Percentiles rank a stretch among this genome's conserved stretches.
phyloP scores from a whole-genome alignment of 371 early-diverging fungal genomes.

The Nematocida sp. region DNA sequence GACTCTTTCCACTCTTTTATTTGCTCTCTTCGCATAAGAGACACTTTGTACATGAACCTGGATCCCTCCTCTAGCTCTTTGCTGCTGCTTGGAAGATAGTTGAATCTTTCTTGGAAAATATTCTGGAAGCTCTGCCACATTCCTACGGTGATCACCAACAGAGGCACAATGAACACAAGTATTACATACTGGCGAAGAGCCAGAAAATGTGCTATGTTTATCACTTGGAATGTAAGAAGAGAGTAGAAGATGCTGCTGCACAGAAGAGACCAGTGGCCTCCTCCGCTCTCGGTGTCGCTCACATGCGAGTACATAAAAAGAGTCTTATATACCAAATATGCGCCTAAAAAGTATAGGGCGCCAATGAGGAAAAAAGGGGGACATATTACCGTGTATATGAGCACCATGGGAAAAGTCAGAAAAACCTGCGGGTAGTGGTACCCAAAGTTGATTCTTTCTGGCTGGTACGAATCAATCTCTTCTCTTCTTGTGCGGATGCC shows the following conservation, averaged over 20 bases:
- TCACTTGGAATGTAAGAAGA: slow-evolving; percentile 61
- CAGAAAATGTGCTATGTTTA: slow-evolving; percentile 56
- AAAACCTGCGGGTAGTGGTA: slow-evolving; percentile 63
- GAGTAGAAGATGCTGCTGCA: slow-evolving; percentile 58
- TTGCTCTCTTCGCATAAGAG: slow-evolving; percentile 2
- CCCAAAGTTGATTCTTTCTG: slow-evolving; percentile 64
- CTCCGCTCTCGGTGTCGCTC: slow-evolving; percentile 67
- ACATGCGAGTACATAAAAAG: slow-evolving; percentile 65
- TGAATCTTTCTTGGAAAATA: slow-evolving; percentile 58
- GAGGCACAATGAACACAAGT: slow-evolving; percentile 47
- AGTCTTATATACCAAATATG: slow-evolving; percentile 63
- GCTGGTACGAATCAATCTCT: slow-evolving; percentile 52
- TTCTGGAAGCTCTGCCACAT: slow-evolving; percentile 37
- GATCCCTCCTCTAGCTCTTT: slow-evolving; percentile 25
- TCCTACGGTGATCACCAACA: slow-evolving; percentile 57
- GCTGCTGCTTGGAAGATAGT: slow-evolving; percentile 44
- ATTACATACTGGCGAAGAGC: slow-evolving; percentile 28
- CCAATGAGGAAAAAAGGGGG: slow-evolving; percentile 66
- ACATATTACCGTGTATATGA: slow-evolving; percentile 61
- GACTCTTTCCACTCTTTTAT: slow-evolving; percentile 50
- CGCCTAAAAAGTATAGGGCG: slow-evolving; percentile 58
- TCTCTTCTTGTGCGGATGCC: slow-evolving; percentile 45
- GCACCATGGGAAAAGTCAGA: slow-evolving; percentile 65
- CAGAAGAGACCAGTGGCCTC: slow-evolving; percentile 61
- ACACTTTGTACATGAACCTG: slow-evolving; percentile 10